Conservation (phyloP, 495 filamentous ascomycete species). For the Neurospora tetrasperma region DNA sequence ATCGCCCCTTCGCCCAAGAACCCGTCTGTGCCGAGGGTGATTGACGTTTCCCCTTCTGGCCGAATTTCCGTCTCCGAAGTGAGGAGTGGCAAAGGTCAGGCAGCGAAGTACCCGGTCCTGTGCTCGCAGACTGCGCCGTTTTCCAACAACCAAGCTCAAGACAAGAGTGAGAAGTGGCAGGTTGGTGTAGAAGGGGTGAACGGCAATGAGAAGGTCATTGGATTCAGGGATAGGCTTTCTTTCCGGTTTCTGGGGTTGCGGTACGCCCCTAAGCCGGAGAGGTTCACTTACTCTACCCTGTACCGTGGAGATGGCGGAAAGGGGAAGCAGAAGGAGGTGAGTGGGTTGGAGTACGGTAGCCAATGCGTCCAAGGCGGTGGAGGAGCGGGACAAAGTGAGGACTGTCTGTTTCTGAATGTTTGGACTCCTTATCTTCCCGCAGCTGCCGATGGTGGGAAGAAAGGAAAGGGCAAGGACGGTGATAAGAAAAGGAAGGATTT, state of each 20-base stretch:
- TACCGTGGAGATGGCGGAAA: conserved; percentile 16
- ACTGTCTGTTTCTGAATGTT: conserved; percentile 46
- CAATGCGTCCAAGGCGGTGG: conserved; percentile 32
- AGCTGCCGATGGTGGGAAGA: conserved; percentile 7
- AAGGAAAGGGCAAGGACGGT: not conserved
- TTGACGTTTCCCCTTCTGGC: conserved; percentile 20
- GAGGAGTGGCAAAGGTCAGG: not conserved
- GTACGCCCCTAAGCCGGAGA: conserved; percentile 29
- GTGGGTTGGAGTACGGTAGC: conserved; percentile 26
- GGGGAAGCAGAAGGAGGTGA: not conserved
- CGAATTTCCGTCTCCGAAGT: conserved; percentile 2
- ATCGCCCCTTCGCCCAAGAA: conserved; percentile 16
- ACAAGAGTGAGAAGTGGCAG: conserved; percentile 34
- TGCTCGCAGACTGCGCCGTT: conserved; percentile 40
- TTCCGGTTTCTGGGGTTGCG: conserved; percentile 40
- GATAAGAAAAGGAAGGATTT: conserved; percentile 15
- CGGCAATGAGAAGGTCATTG: conserved; percentile 1
- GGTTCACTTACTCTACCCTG: conserved; percentile 30
- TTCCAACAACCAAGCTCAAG: conserved; percentile 27
- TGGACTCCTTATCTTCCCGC: conserved; percentile 41
- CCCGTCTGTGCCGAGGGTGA: conserved; percentile 4
- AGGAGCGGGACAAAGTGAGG: conserved; percentile 19
- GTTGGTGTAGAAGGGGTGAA: conserved; percentile 23
- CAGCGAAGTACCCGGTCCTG: conserved; percentile 19
- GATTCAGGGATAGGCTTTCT: conserved; percentile 41